Percentiles rank a stretch among this genome's conserved stretches.
These are phyloP conservation scores for Conidiobolus incongruus DNA, from an alignment of 371 early-diverging fungal genomes.

Conservation along the genomic window DNA sequence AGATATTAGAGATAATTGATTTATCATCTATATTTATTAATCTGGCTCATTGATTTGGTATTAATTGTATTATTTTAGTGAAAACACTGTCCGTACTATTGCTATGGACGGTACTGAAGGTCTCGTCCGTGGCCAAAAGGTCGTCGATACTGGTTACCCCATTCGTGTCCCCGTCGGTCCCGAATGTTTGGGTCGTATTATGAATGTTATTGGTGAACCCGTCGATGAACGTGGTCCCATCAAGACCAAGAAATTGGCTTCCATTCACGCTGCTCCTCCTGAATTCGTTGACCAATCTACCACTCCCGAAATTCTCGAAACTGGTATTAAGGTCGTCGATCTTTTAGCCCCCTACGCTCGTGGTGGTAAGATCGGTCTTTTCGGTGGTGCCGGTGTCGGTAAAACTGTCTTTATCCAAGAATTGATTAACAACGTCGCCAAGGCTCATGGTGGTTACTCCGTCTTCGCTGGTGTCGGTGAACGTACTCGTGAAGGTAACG, in stretches of 20 bases:
- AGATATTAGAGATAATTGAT: no score
- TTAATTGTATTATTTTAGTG: no score
- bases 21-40: no score
- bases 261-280: constrained; percentile 89
- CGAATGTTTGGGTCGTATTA: constrained; percentile 90
- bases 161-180: constrained; percentile 88
- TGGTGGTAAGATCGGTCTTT: constrained; percentile 97
- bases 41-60: no score
- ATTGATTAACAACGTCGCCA: constrained; percentile 95
- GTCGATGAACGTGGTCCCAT: constrained; percentile 96
- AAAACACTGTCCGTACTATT: constrained; percentile 96
- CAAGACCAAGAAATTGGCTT: constrained; percentile 57
- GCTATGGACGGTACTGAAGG: constrained; percentile 93
- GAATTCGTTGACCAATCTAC: constrained; percentile 92
- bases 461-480: constrained; percentile 95
- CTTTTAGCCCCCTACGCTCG: constrained; percentile 91
- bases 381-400: constrained; percentile 98
- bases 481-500: constrained; percentile 97
- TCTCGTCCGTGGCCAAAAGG: constrained; percentile 90
- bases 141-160: constrained; percentile 83
- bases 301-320: constrained; percentile 86
- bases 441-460: constrained; percentile 96
- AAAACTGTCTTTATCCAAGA: constrained; percentile 97
- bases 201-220: constrained; percentile 97
- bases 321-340: constrained; percentile 98